Percentiles rank a stretch among this genome's conserved stretches.
Evolutionary conservation across 352 stramenopile genomes (phyloP).

Genomic region (Phytophthora chlamydospora): DNA sequence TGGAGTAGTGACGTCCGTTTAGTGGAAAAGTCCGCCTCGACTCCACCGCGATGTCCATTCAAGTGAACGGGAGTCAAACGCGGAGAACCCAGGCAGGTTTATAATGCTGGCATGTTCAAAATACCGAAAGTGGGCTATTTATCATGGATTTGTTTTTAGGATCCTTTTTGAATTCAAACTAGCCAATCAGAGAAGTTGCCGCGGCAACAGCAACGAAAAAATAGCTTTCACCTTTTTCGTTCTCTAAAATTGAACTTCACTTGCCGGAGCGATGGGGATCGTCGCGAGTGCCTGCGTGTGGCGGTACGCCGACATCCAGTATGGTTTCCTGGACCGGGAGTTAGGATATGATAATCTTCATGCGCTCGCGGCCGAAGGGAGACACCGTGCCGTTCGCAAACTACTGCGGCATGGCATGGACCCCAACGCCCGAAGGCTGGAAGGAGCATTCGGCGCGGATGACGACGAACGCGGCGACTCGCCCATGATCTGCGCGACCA

Average conservation of each 20-base stretch:
- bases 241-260: not conserved
- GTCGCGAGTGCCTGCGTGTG: slow-evolving; percentile 63
- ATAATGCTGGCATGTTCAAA: slow-evolving; percentile 16
- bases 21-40: not conserved
- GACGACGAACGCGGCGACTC: slow-evolving; percentile 58
- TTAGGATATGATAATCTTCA: slow-evolving; percentile 60
- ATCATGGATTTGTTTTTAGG: not conserved
- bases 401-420: slow-evolving; percentile 64
- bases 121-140: slow-evolving; percentile 7
- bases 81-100: slow-evolving; percentile 8
- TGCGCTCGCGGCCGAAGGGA: slow-evolving; percentile 49
- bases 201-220: slow-evolving; percentile 2
- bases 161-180: slow-evolving; percentile 4
- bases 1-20: not conserved
- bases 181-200: slow-evolving; percentile 9
- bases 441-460: slow-evolving; percentile 42
- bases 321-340: slow-evolving; percentile 63
- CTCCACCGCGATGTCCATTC: not conserved
- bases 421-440: slow-evolving; percentile 48
- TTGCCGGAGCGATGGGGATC: slow-evolving; percentile 43
- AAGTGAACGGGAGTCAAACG: not conserved
- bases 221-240: slow-evolving; percentile 2
- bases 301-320: slow-evolving; percentile 59
- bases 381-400: slow-evolving; percentile 47
- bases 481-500: slow-evolving; percentile 63